A percentile compares a stretch with the other conserved stretches of the same genome.
Conservation (phyloP, 148 eudicot genomes). For the Heliamphora exappendiculata region DNA sequence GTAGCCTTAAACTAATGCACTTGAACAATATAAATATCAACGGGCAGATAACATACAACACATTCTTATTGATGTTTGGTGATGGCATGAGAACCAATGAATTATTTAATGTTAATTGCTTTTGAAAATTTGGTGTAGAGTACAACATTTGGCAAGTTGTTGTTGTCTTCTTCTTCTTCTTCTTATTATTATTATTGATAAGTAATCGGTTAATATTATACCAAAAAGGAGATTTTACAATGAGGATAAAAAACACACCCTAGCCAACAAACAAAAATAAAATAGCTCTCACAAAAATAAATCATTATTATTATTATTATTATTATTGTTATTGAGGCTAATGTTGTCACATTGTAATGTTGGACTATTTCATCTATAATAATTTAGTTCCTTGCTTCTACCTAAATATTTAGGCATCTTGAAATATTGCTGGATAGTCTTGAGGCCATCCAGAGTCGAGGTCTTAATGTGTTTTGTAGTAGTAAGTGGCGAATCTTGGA, state of each 20-base stretch:
- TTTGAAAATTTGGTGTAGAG: background rate
- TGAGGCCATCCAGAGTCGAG: background rate
- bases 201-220: too few species aligned
- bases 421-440: background rate
- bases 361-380: background rate
- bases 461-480: background rate
- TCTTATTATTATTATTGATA: too few species aligned
- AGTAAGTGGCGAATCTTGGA: background rate
- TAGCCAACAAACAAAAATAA: too few species aligned
- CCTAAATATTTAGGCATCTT: background rate
- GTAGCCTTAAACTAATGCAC: background rate
- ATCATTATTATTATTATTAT: too few species aligned
- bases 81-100: background rate
- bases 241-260: too few species aligned
- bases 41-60: background rate
- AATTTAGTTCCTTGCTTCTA: background rate
- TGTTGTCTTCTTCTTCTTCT: background rate
- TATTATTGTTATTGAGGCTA: too few species aligned
- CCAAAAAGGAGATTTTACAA: too few species aligned
- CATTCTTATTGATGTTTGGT: background rate
- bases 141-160: background rate
- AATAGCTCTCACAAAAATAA: too few species aligned
- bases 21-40: background rate
- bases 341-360: background rate
- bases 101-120: background rate